Evolutionary conservation across 805 yeast genomes (phyloP).

Genomic region (Wickerhamiella shivajii): DNA sequence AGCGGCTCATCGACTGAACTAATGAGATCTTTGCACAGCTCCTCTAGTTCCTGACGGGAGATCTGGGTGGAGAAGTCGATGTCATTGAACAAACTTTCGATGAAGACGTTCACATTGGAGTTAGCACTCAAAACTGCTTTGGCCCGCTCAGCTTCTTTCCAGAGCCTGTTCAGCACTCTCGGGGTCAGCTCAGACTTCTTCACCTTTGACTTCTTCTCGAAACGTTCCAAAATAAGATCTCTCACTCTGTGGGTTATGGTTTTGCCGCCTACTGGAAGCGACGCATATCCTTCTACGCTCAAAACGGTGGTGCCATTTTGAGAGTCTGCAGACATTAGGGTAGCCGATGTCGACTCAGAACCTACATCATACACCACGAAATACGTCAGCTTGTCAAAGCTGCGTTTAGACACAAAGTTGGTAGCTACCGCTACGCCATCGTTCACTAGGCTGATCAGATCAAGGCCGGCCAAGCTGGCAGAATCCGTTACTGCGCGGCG

Average conservation of each 20-base stretch:
- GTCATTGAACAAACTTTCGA: conserved; percentile 64
- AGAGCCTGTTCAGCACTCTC: conserved; percentile 50
- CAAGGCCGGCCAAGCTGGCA: conserved; percentile 51
- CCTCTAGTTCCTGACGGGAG: conserved; percentile 75
- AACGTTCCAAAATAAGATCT: conserved; percentile 43
- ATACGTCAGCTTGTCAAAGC: conserved; percentile 36
- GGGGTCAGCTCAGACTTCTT: conserved; percentile 30
- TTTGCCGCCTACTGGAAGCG: conserved; percentile 67
- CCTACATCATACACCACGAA: conserved; percentile 83
- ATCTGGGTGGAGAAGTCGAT: conserved; percentile 53
- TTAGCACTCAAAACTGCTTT: conserved; percentile 82
- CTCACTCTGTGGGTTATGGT: conserved; percentile 52
- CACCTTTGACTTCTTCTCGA: conserved; percentile 33
- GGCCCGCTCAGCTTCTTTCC: conserved; percentile 78
- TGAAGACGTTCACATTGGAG: conserved; percentile 54
- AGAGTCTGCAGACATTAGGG: conserved; percentile 53
- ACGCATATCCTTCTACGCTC: conserved; percentile 59
- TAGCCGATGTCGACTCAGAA: conserved; percentile 79
- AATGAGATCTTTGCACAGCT: conserved; percentile 30
- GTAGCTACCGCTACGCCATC: conserved; percentile 89
- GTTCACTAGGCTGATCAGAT: conserved; percentile 55
- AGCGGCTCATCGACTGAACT: conserved; percentile 42
- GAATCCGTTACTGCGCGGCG: conserved; percentile 61
- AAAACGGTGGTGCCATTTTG: conserved; percentile 21
- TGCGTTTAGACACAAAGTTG: conserved; percentile 53